Percentiles rank a stretch among this genome's conserved stretches.
These are phyloP conservation scores for Boletales sp. DNA, from an alignment of 768 basidiomycete genomes.

Conservation along the genomic window DNA sequence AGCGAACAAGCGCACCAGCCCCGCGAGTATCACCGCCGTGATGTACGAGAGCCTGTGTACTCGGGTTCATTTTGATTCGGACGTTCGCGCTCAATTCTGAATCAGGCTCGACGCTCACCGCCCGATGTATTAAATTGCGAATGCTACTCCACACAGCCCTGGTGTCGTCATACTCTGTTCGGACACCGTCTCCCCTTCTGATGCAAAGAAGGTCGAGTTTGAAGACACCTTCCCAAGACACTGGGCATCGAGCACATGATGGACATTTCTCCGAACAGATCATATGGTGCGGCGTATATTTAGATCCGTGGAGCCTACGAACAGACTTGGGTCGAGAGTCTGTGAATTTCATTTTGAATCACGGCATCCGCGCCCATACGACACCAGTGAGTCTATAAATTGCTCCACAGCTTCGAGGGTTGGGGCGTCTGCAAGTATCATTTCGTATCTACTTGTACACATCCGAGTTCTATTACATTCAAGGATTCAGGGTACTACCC, in stretches of 20 bases:
- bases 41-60: slow-evolving; percentile 43
- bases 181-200: too few species aligned
- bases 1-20: slow-evolving; percentile 38
- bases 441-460: neutral
- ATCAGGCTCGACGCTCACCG: slow-evolving; percentile 24
- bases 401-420: slow-evolving; percentile 38
- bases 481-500: neutral
- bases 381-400: slow-evolving; percentile 37
- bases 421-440: neutral
- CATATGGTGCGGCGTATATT: slow-evolving; percentile 41
- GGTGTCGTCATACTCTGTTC: too few species aligned
- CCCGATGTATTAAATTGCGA: slow-evolving; percentile 30
- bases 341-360: slow-evolving; percentile 4
- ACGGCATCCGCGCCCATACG: slow-evolving; percentile 17
- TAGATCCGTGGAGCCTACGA: too few species aligned
- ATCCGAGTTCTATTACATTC: too few species aligned
- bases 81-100: slow-evolving; percentile 33
- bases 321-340: slow-evolving; percentile 17
- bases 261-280: too few species aligned
- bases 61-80: slow-evolving; percentile 42
- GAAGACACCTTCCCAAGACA: too few species aligned
- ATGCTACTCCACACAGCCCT: slow-evolving; percentile 25
- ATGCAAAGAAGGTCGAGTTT: slow-evolving; percentile 18
- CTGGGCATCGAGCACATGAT: too few species aligned
- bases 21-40: slow-evolving; percentile 36